Conservation (phyloP, 805 yeast species). For the Candida bentonensis region DNA sequence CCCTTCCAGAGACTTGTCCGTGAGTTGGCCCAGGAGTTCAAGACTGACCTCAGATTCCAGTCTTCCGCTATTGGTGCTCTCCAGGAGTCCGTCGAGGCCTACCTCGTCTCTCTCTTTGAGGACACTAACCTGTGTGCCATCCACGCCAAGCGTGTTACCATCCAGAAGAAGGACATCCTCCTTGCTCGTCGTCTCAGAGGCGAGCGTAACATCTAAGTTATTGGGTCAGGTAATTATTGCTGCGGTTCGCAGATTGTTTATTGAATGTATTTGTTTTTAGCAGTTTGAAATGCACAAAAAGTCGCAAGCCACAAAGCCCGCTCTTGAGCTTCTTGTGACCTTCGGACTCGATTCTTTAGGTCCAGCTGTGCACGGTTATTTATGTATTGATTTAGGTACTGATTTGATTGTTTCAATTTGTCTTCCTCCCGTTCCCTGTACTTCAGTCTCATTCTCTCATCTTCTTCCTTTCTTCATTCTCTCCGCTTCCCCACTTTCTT, state of each 20-base stretch:
- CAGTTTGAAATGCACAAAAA: not conserved
- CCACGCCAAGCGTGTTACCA: conserved; percentile 88
- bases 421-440: too few species aligned
- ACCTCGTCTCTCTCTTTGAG: conserved; percentile 72
- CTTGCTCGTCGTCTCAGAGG: conserved; percentile 89
- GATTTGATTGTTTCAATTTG: not conserved
- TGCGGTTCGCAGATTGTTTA: conserved; percentile 4
- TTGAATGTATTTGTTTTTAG: conserved; percentile 3
- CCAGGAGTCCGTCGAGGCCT: conserved; percentile 84
- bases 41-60: conserved; percentile 60
- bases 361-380: too few species aligned
- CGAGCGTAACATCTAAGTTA: conserved; percentile 36
- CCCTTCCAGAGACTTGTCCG: conserved; percentile 87
- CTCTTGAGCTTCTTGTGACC: conserved; percentile 1
- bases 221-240: conserved; percentile 1
- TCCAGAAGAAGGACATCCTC: conserved; percentile 83
- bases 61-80: conserved; percentile 82
- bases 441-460: not conserved
- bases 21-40: conserved; percentile 80
- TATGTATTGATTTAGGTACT: not conserved
- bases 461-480: not conserved
- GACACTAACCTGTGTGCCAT: conserved; percentile 87
- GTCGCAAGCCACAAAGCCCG: conserved; percentile 4
- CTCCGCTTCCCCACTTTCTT: not conserved
- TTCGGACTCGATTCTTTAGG: too few species aligned